A percentile compares a stretch with the other conserved stretches of the same genome.
Evolutionary conservation across 257 asterid species (phyloP).

Genomic region (Nicotiana tomentosiformis): DNA sequence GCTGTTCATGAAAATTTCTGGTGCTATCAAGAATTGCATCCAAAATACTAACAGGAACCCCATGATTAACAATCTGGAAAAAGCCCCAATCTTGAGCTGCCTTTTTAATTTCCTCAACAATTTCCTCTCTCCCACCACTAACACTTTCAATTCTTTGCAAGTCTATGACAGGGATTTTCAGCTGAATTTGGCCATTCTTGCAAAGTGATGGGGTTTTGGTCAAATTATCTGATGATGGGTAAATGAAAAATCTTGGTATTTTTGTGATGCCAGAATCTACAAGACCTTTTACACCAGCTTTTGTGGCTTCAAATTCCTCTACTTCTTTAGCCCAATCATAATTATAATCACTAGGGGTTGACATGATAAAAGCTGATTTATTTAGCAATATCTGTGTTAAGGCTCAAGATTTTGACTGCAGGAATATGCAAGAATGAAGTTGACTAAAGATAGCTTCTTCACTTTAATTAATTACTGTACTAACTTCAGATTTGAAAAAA

Average conservation of each 20-base stretch:
- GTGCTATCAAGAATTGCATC: conserved; percentile 38
- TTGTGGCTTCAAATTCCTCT: conserved; percentile 43
- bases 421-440: no score
- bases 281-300: conserved; percentile 67
- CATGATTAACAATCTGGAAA: conserved; percentile 67
- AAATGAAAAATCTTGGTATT: conserved; percentile 50
- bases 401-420: no score
- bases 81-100: conserved; percentile 66
- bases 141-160: conserved; percentile 30
- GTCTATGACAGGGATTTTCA: conserved; percentile 46
- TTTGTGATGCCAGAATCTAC: conserved; percentile 51
- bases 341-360: neutral
- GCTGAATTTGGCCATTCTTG: neutral
- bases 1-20: conserved; percentile 51
- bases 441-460: no score
- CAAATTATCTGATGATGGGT: conserved; percentile 14
- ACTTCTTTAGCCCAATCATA: conserved; percentile 49
- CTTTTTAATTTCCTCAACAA: conserved; percentile 38
- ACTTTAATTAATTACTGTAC: no score
- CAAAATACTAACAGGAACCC: conserved; percentile 44
- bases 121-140: conserved; percentile 14
- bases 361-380: no score
- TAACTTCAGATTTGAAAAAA: no score
- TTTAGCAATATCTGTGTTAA: no score
- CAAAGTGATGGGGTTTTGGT: neutral